Conservation (phyloP, 208 protist genomes). For the Angomonas ambiguus region DNA sequence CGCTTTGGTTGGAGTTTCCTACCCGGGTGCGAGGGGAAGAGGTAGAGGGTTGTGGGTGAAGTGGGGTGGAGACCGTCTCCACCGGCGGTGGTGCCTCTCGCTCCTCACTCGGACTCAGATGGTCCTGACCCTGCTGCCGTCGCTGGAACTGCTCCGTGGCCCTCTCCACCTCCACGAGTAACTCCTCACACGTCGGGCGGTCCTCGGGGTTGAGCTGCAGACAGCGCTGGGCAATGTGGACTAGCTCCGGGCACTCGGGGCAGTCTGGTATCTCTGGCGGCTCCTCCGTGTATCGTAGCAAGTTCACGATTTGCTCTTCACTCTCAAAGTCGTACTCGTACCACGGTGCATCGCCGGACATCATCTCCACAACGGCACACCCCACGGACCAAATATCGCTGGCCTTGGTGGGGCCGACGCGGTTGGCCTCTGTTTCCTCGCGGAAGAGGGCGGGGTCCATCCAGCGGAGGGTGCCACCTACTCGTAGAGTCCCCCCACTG, state of each 20-base stretch:
- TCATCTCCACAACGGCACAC: constrained; percentile 90
- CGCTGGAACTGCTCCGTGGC: constrained; percentile 26
- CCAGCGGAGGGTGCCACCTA: constrained; percentile 85
- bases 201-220: constrained; percentile 41
- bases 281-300: constrained; percentile 74
- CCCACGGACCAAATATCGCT: constrained; percentile 91
- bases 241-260: constrained; percentile 63
- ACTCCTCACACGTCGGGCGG: constrained; percentile 70
- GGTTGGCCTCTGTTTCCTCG: constrained; percentile 4
- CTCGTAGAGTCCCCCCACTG: constrained; percentile 32
- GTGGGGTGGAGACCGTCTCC: not conserved
- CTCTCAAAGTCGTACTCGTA: constrained; percentile 88
- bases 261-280: constrained; percentile 80
- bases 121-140: constrained; percentile 20
- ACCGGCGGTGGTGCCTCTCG: not conserved
- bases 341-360: constrained; percentile 82
- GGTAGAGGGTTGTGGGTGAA: not conserved
- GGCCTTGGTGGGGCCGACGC: constrained; percentile 59
- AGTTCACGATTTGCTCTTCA: constrained; percentile 83
- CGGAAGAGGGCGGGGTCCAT: constrained; percentile 84
- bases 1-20: not conserved
- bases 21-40: not conserved
- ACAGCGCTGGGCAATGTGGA: constrained; percentile 50
- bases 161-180: constrained; percentile 58
- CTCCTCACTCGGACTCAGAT: not conserved